Evolutionary conservation across 805 yeast species (phyloP), one percentile per base, ranked within the genome.

Genomic region (Wickerhamiella kazuoi): DNA sequence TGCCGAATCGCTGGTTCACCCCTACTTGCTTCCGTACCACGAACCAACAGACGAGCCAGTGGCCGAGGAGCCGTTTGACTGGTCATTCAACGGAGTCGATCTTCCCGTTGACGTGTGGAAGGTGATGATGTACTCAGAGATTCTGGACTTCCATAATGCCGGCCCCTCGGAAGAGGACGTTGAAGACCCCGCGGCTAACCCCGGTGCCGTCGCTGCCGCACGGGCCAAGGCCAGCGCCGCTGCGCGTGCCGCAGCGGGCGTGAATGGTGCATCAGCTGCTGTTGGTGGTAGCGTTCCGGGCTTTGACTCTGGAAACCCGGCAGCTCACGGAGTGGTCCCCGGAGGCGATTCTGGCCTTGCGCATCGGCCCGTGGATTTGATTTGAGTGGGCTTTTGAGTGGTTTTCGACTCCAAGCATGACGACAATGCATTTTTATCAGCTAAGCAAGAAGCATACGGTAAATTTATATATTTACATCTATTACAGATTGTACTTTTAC

Each of bases 31-130:
- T 21, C 94, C 94, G 11, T 90, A 87, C 60, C 98, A 90, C 58
- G 98, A 90, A 54, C 94, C 97, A 24, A 72, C 84, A 3, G 99
- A 90, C 61, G 99, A 90, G 62, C 98, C 99, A 1, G 79, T 72
- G 4, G 94, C 97, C 23, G 82, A 76, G 36, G 81, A 79, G 48
- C 79, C 79, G 56, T 90, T 90, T 53, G 98, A 90, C 61, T 90
- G 99, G 99, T 77, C 90, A 52, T 87, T 87, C 60, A 87, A 90
- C 58, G 97, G 93, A 50, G 97, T 95, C 0, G 98, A 87, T 60
- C 68, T 87, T 51, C 96, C 97, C 3, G 90, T 90, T 15, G 97
- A 90, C 54, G 83, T 95, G 13, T 87, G 98, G 98, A 76, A 94
- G 63, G 94, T 84, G 16, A 87, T 90, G 97, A 87, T 90, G 94